Base-by-base conservation (phyloP, 495 filamentous ascomycete species). In the Aspergillus indologenus region DNA sequence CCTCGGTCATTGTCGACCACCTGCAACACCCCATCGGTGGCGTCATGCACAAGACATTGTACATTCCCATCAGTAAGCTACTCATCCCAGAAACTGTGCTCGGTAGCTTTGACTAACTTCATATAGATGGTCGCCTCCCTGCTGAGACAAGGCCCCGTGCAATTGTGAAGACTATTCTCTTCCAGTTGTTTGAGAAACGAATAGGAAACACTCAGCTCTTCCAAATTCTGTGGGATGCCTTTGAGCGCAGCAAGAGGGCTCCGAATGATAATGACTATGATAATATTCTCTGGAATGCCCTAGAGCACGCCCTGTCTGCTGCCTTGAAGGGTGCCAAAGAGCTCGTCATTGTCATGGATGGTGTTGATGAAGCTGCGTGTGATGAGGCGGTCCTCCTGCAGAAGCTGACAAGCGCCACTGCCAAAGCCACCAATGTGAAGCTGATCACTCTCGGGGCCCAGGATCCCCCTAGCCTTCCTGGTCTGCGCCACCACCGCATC, bases 1-100 rank as follows among this genome's bases (percentile, higher is more conserved):
- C 73, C n/a, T 76, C 73, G 0, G 69, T 76, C 21, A 69, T 77
- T 46, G 63, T 73, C 20, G 69, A 77, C 45, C 72, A 75, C 59
- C 61, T 76, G 22, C 74, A 76, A 52, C 71, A 75, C 42, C 65
- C 69, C 18, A 71, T 75, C 53, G 71, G 65, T 29, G 72, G 72
- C 24, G 60, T 70, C 8, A 49, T 59, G 15, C 75, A 75, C 46
- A 70, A 72, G 45, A 68, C 67, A 3, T 43, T 76, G 40, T 72
- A 71, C 45, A 61, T 76, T 53, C 73, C 74, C 17, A 73, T 76
- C 40, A 74, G 69, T 73, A 60, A 65, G 68, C 62, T 4, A 12
- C 50, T 8, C 24, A 24, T 2, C 14, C 23, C 12, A 44, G 23
- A 14, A 31, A 29, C 18, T 7, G 43, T 19, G 0, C n/a, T 26